Conservation (phyloP, 148 eudicot genomes). For the Camellia granthamiana region DNA sequence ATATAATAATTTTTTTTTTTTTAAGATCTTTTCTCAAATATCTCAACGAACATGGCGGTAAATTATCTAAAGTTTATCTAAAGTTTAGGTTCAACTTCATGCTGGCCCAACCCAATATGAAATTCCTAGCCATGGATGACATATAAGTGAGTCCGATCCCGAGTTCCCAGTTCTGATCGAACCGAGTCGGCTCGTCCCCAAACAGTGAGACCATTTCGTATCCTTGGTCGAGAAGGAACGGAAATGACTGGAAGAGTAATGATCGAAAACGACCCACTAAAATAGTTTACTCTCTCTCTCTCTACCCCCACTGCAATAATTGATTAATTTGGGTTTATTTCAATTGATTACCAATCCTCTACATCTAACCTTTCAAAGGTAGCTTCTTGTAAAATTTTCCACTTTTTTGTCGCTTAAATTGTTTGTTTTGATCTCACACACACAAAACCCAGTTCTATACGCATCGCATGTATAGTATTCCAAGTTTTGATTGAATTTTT, state of each 20-base stretch:
- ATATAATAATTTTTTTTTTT: too few species aligned
- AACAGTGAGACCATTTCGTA: neutral
- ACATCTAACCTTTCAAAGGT: neutral
- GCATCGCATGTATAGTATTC: neutral
- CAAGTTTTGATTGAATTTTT: neutral
- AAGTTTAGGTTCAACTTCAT: too few species aligned
- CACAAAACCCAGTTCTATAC: neutral
- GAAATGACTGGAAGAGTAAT: neutral
- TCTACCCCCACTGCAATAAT: neutral
- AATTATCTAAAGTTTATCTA: too few species aligned
- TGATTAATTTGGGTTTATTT: neutral
- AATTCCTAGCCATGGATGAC: too few species aligned
- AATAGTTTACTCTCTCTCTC: neutral
- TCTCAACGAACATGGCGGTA: too few species aligned
- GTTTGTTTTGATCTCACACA: neutral
- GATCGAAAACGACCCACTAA: neutral
- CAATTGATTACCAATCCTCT: neutral
- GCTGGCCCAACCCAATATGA: too few species aligned
- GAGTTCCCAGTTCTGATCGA: neutral
- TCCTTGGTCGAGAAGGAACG: slow-evolving; percentile 10
- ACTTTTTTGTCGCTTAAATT: neutral
- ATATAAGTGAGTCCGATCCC: neutral
- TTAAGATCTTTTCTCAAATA: too few species aligned
- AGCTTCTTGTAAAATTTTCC: neutral
- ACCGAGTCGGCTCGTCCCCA: neutral